Conservation (phyloP, 371 early-diverging fungal genomes). For the Mucor plumbeus region DNA sequence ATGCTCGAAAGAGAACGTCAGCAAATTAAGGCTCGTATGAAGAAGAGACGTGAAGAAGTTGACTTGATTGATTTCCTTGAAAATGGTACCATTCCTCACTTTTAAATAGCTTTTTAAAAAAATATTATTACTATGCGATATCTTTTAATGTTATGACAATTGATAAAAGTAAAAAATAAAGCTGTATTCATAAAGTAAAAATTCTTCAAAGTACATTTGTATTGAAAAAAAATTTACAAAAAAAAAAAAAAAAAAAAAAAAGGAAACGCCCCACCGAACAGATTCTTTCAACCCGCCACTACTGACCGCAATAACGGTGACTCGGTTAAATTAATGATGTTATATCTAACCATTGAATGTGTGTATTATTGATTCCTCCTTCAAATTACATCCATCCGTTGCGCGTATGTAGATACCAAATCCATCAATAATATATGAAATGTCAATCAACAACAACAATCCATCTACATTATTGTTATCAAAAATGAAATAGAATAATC, state of each 20-base stretch:
- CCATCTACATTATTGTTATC: no score
- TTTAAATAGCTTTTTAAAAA: neutral
- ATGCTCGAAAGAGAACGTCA: slow-evolving; percentile 45
- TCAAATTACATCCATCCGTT: slow-evolving; percentile 25
- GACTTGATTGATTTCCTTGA: slow-evolving; percentile 38
- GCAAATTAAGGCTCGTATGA: slow-evolving; percentile 49
- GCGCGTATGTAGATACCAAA: slow-evolving; percentile 16
- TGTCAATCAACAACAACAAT: neutral
- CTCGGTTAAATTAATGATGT: neutral
- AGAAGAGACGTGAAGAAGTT: slow-evolving; percentile 41
- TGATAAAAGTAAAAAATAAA: no score
- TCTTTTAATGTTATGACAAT: no score
- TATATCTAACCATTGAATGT: slow-evolving; percentile 1
- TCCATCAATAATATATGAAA: neutral
- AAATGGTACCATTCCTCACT: slow-evolving; percentile 43
- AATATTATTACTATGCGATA: no score
- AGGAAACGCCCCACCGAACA: no score
- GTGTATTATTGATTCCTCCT: slow-evolving; percentile 15
- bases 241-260: no score
- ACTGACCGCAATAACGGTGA: neutral
- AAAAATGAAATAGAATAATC: no score
- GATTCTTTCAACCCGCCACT: neutral
- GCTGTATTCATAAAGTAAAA: no score
- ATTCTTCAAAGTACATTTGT: no score
- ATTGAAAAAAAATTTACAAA: no score